phyloP scores from a whole-genome alignment of 768 basidiomycete genomes.

The Mycena haematopus region DNA sequence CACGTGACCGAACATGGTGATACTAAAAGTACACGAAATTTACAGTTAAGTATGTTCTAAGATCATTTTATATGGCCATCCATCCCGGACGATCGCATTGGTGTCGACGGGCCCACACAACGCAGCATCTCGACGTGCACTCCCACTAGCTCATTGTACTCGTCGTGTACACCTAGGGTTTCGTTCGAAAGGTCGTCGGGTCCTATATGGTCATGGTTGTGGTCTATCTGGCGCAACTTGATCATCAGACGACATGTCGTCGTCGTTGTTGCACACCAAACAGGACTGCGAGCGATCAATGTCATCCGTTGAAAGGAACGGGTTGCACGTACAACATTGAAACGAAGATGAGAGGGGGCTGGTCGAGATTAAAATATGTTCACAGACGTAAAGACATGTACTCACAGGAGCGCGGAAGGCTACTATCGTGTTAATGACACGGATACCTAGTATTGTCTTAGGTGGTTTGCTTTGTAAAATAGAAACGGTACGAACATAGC shows the following conservation, averaged over 20 bases:
- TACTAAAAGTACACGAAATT: background rate
- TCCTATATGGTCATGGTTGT: background rate
- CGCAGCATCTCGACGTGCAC: slow-evolving; percentile 28
- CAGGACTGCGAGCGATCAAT: slow-evolving; percentile 17
- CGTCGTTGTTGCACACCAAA: slow-evolving; percentile 27
- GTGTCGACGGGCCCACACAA: slow-evolving; percentile 27
- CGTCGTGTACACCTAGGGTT: slow-evolving; percentile 7
- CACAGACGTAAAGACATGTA: background rate
- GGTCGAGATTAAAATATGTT: background rate
- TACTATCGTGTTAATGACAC: slow-evolving; percentile 25
- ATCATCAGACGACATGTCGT: slow-evolving; percentile 28
- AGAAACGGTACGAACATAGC: slow-evolving; percentile 5
- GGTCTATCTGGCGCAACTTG: slow-evolving; percentile 21
- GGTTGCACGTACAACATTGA: slow-evolving; percentile 29
- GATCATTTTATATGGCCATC: background rate
- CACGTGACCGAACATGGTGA: slow-evolving; percentile 7
- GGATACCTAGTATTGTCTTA: slow-evolving; percentile 6
- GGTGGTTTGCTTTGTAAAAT: background rate
- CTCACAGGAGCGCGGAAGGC: slow-evolving; percentile 17
- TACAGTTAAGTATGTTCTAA: slow-evolving; percentile 10
- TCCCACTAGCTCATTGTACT: slow-evolving; percentile 26
- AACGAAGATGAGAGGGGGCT: slow-evolving; percentile 21
- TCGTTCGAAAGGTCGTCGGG: background rate
- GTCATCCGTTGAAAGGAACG: background rate
- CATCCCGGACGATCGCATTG: slow-evolving; percentile 15